phyloP scores from a whole-genome alignment of 2,329 filamentous ascomycete species.

The Lachnum nothofagi region DNA sequence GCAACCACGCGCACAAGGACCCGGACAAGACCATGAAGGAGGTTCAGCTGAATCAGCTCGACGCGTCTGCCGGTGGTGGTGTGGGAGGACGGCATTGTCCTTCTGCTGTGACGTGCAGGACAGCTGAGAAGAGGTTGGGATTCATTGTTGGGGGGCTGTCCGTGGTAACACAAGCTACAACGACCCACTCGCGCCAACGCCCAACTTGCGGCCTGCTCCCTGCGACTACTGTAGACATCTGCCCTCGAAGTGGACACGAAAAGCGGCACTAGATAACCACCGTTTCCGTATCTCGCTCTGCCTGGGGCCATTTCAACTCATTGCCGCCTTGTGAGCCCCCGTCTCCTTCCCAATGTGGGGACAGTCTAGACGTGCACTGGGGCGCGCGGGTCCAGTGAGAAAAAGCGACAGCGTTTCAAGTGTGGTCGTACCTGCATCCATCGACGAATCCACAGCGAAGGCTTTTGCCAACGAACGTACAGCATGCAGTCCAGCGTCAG shows the following conservation, averaged over 20 bases:
- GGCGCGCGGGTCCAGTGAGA: neutral
- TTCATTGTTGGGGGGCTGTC: neutral
- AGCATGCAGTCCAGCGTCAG: neutral
- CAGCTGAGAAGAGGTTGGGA: neutral
- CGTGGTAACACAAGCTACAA: neutral
- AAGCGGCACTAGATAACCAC: no score
- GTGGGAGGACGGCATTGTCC: neutral
- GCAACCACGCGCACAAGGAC: neutral
- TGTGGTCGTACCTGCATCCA: constrained; percentile 9
- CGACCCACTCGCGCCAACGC: neutral
- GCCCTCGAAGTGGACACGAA: no score
- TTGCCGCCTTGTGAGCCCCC: no score
- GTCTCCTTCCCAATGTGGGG: no score
- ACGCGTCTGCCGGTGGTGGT: neutral
- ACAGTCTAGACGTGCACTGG: no score
- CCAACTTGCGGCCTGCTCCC: no score
- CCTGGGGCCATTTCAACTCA: no score
- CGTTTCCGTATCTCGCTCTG: no score
- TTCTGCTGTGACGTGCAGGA: constrained; percentile 1
- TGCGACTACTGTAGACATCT: no score
- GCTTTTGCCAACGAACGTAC: constrained; percentile 1
- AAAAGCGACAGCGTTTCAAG: constrained; percentile 7
- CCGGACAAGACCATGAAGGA: no score
- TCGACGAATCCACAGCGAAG: neutral
- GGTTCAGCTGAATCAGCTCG: neutral